Base-by-base conservation (phyloP, 768 basidiomycete species). In the Gymnopilus junonius region DNA sequence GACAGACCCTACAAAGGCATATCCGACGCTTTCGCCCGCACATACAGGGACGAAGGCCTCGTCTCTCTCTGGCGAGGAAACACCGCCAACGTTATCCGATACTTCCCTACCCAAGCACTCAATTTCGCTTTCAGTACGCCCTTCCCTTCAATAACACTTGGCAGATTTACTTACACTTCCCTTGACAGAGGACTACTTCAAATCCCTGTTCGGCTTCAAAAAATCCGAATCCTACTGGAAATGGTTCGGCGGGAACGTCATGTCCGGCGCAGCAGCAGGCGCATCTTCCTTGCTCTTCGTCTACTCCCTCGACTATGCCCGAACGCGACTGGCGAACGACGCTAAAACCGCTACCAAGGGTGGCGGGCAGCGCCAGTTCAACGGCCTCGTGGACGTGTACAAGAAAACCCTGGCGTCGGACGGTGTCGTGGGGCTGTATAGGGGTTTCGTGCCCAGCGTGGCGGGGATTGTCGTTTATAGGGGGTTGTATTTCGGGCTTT, bases 71-170 rank as follows among this genome's bases (percentile, higher is more conserved):
- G 97, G 97, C 85, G 97, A 83, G 97, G 97, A 80, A 99, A 99
- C 90, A 99, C 97, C 63, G 97, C 97, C 87, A 99, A 99, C 83
- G 97, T 99, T 82, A 97, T 99, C 84, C 96, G 97, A 77, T 99
- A 99, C 92, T 99, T 99, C 94, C 97, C 97, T 56, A 99, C 97
- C 60, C 97, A 99, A 80, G 97, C 97, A 42, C 82, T 99, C 72
- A 99, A 99, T 92, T 99, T 99, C 74, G 97, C 97, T 76, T 99
- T 98, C 92, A 99, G 93, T 97, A 71, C 71, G 95, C 69, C 48
- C 62, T 50, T 62, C 8, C n/a, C 29, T 51, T n/a, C n/a, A n/a
- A n/a, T n/a, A n/a, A n/a, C n/a, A n/a, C n/a, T n/a, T n/a, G n/a
- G 1, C 12, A 21, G 62, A 55, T 37, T 42, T 3, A 46, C 40